Evolutionary conservation across 495 filamentous ascomycete genomes (phyloP).

Genomic region (Bryoglossum gracile): DNA sequence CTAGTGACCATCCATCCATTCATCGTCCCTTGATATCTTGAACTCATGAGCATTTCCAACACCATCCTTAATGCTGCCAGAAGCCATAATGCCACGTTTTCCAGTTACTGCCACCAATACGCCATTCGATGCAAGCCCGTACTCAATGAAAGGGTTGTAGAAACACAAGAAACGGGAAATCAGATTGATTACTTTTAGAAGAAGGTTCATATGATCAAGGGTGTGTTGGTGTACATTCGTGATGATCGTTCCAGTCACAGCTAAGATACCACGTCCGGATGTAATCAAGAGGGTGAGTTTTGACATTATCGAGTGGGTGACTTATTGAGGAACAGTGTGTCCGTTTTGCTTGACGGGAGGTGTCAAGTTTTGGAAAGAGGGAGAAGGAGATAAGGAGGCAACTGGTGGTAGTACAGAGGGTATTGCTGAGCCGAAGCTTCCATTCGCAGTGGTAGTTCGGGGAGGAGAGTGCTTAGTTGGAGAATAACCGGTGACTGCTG

Average conservation of each 20-base stretch:
- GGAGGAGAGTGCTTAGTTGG: slow-evolving; percentile 65
- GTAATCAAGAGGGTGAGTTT: background rate
- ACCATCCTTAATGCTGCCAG: background rate
- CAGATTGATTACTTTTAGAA: too few species aligned
- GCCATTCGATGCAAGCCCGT: background rate
- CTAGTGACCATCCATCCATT: background rate
- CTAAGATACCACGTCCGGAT: too few species aligned
- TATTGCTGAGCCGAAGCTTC: slow-evolving; percentile 23
- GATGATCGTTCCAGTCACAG: too few species aligned
- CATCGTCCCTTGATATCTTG: background rate
- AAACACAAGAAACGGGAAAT: too few species aligned
- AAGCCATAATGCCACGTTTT: too few species aligned
- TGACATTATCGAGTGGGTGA: background rate
- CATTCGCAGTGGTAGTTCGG: slow-evolving; percentile 19
- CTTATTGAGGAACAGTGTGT: slow-evolving; percentile 9
- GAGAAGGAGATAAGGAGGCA: slow-evolving; percentile 44
- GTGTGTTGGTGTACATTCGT: too few species aligned
- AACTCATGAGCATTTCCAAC: background rate
- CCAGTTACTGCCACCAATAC: background rate
- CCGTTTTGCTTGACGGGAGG: slow-evolving; percentile 38
- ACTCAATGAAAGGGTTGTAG: slow-evolving; percentile 1
- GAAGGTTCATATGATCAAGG: too few species aligned
- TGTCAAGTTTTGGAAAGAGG: slow-evolving; percentile 40
- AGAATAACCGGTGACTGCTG: slow-evolving; percentile 58
- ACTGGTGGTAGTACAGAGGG: slow-evolving; percentile 43